Conservation (phyloP, 2,329 filamentous ascomycete species). For the Albophoma yamanashiensis region DNA sequence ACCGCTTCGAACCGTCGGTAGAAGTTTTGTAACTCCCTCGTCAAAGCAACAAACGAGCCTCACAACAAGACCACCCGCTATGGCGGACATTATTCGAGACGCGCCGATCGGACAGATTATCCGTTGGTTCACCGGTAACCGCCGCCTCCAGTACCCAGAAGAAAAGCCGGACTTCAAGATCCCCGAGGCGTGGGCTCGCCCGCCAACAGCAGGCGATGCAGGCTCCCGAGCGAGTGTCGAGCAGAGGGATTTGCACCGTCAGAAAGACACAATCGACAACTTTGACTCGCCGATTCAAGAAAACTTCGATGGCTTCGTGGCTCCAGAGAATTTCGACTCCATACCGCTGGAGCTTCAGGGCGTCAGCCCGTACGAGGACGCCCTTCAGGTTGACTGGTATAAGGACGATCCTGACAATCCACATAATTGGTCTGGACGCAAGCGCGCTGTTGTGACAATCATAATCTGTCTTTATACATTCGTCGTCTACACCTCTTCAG, state of each 20-base stretch:
- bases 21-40: neutral
- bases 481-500: constrained; percentile 40
- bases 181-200: constrained; percentile 25
- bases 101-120: constrained; percentile 48
- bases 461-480: constrained; percentile 48
- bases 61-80: neutral
- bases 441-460: constrained; percentile 28
- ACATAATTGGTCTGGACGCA: constrained; percentile 41
- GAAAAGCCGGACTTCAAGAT: constrained; percentile 43
- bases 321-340: constrained; percentile 20
- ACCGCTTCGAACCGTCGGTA: neutral
- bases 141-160: constrained; percentile 47
- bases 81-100: constrained; percentile 35
- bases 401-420: constrained; percentile 45
- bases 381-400: constrained; percentile 42
- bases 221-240: neutral
- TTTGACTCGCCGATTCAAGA: neutral
- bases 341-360: constrained; percentile 36
- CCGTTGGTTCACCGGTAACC: constrained; percentile 41
- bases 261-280: neutral
- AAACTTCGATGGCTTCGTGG: neutral
- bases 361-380: constrained; percentile 30
- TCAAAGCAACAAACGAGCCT: neutral
- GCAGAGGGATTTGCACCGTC: neutral
- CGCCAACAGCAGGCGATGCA: neutral